A percentile compares a stretch with the other conserved stretches of the same genome.
These are phyloP conservation scores for Cladosporium phlei DNA, from an alignment of 2,329 filamentous ascomycete genomes.

Conservation along the genomic window DNA sequence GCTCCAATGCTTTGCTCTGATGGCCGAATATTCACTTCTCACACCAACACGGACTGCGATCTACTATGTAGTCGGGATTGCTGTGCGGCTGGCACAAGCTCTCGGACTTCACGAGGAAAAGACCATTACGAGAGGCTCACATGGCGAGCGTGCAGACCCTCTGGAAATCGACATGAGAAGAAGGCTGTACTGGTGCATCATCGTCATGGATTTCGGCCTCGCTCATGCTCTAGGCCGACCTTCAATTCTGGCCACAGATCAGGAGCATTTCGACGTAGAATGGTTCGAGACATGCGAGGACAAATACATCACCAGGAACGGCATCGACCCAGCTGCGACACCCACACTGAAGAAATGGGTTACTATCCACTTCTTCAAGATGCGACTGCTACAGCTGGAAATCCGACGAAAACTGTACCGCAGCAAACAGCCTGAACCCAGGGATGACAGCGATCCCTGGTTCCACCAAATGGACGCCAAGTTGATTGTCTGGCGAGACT, in stretches of 20 bases:
- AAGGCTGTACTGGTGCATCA: constrained; percentile 80
- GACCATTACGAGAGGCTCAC: constrained; percentile 65
- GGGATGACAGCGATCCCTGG: constrained; percentile 79
- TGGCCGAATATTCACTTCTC: constrained; percentile 85
- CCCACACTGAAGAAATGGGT: constrained; percentile 79
- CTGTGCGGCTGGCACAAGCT: constrained; percentile 82
- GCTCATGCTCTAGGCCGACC: constrained; percentile 84
- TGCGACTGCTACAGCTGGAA: constrained; percentile 82
- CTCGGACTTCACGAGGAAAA: constrained; percentile 84
- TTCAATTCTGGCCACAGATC: constrained; percentile 73
- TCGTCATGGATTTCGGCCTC: constrained; percentile 82
- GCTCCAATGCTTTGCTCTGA: constrained; percentile 79
- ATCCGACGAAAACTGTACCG: constrained; percentile 83
- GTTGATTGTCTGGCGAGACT: constrained; percentile 72
- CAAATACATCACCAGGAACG: constrained; percentile 71
- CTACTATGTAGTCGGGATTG: constrained; percentile 88
- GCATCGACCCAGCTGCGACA: constrained; percentile 61
- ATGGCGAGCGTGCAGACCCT: constrained; percentile 58
- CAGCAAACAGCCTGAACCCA: constrained; percentile 70
- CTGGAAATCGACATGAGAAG: constrained; percentile 85
- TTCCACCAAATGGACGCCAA: constrained; percentile 74
- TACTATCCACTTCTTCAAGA: constrained; percentile 88
- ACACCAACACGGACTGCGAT: constrained; percentile 89
- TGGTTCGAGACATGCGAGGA: constrained; percentile 84
- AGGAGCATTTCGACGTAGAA: constrained; percentile 77